A percentile compares a stretch with the other conserved stretches of the same genome.
phyloP scores from a whole-genome alignment of 129 eudicot genomes.

The Pulicaria dysenterica region DNA sequence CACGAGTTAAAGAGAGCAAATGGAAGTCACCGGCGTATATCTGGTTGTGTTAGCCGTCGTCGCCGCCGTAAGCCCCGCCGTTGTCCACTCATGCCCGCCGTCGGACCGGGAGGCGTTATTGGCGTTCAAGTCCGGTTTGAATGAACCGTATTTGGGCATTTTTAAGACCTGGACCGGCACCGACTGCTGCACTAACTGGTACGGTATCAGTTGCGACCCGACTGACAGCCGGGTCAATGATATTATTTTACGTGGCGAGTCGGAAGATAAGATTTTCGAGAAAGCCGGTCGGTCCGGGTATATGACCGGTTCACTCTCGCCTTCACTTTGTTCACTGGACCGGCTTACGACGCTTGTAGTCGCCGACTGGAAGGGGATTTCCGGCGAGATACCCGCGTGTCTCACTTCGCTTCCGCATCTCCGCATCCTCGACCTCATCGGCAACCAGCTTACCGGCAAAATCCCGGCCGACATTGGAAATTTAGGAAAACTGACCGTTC shows the following conservation, averaged over 20 bases:
- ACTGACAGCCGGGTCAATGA: conserved; percentile 71
- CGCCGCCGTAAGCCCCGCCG: conserved; percentile 18
- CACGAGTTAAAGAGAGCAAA: background rate
- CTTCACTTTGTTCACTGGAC: conserved; percentile 67
- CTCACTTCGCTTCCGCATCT: conserved; percentile 52
- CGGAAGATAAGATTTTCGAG: conserved; percentile 71
- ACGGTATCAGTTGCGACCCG: conserved; percentile 87
- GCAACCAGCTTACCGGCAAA: conserved; percentile 66
- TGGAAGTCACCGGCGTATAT: conserved; percentile 14
- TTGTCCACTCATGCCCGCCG: conserved; percentile 62
- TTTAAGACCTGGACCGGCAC: conserved; percentile 72
- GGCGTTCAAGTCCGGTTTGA: conserved; percentile 48
- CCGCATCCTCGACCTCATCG: conserved; percentile 65
- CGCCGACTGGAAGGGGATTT: conserved; percentile 89
- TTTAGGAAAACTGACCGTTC: conserved; percentile 51
- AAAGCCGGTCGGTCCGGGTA: conserved; percentile 80
- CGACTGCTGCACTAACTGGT: conserved; percentile 74
- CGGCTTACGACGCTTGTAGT: conserved; percentile 64
- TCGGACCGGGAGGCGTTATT: conserved; percentile 72
- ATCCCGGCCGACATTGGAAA: conserved; percentile 70
- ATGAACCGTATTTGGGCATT: conserved; percentile 73
- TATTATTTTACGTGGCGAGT: conserved; percentile 75
- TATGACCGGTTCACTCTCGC: conserved; percentile 82
- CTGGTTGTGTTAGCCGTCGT: conserved; percentile 8
- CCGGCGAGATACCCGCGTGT: conserved; percentile 83